These are phyloP conservation scores for Coemansia sp. DNA, from an alignment of 192 early-diverging fungal species.

Conservation along the genomic window DNA sequence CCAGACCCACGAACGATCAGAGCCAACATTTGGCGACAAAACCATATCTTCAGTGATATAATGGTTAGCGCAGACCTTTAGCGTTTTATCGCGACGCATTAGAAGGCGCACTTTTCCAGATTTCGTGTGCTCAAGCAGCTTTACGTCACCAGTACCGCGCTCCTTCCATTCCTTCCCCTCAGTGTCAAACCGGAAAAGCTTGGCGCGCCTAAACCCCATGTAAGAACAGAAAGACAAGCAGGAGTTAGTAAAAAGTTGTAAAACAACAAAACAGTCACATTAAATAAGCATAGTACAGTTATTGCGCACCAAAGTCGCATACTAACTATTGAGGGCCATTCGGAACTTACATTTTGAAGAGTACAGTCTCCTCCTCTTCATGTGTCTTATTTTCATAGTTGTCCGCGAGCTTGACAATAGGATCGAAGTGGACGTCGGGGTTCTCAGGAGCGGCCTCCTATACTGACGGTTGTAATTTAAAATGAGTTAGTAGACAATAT, in stretches of 20 bases:
- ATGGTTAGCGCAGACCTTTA: constrained; percentile 99
- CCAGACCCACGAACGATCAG: constrained; percentile 99
- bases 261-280: neutral
- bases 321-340: constrained; percentile 25
- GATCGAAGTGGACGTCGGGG: constrained; percentile 93
- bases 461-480: neutral
- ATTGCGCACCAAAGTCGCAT: neutral
- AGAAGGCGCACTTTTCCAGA: constrained; percentile 89
- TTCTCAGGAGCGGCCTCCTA: constrained; percentile 78
- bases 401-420: constrained; percentile 89
- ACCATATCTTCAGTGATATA: constrained; percentile 84
- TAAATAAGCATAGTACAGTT: neutral
- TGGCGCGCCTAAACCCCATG: constrained; percentile 66
- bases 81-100: constrained; percentile 98
- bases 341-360: constrained; percentile 83
- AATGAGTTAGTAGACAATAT: neutral
- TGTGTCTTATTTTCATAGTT: constrained; percentile 85
- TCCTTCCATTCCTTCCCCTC: constrained; percentile 96
- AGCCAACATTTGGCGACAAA: constrained; percentile 92
- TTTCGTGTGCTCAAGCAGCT: constrained; percentile 91
- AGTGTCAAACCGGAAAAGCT: constrained; percentile 98
- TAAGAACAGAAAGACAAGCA: constrained; percentile 7
- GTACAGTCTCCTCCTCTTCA: constrained; percentile 91
- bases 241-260: neutral
- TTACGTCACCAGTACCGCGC: constrained; percentile 97